A percentile compares a stretch with the other conserved stretches of the same genome.
Conservation (phyloP, 129 eudicot genomes). For the Rutidosis leptorrhynchoides region DNA sequence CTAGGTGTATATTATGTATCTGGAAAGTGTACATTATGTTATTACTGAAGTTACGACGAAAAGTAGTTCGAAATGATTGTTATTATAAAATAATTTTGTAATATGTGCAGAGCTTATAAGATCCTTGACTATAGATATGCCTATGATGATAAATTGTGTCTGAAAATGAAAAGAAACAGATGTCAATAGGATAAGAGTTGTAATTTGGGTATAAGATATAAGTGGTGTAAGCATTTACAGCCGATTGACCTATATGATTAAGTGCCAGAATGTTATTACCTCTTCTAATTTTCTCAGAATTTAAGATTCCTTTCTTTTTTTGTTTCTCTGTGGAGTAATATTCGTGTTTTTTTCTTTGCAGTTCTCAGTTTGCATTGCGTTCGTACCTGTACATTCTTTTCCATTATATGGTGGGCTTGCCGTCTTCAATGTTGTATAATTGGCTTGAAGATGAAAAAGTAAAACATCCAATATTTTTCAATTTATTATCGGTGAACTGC, state of each 20-base stretch:
- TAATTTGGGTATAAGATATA: not conserved
- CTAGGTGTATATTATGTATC: no score
- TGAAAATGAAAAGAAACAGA: not conserved
- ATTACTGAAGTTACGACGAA: no score
- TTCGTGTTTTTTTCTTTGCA: constrained; percentile 36
- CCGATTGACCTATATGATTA: not conserved
- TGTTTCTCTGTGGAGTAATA: not conserved
- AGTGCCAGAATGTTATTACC: constrained; percentile 1
- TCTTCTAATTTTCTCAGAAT: not conserved
- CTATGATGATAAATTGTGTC: not conserved
- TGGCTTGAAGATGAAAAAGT: constrained; percentile 89
- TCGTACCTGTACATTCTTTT: constrained; percentile 81
- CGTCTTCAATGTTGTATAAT: constrained; percentile 64
- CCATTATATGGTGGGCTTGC: constrained; percentile 76
- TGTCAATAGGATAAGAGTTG: not conserved
- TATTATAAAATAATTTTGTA: not conserved
- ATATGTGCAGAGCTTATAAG: not conserved
- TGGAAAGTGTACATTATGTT: no score
- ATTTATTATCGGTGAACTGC: not conserved
- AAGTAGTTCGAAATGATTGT: not conserved
- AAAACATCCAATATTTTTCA: constrained; percentile 2
- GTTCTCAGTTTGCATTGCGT: constrained; percentile 84
- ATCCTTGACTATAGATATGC: not conserved
- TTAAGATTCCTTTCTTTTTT: not conserved
- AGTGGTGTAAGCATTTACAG: not conserved